Conservation (phyloP, 2,329 filamentous ascomycete species). For the Verticillium nubilum region DNA sequence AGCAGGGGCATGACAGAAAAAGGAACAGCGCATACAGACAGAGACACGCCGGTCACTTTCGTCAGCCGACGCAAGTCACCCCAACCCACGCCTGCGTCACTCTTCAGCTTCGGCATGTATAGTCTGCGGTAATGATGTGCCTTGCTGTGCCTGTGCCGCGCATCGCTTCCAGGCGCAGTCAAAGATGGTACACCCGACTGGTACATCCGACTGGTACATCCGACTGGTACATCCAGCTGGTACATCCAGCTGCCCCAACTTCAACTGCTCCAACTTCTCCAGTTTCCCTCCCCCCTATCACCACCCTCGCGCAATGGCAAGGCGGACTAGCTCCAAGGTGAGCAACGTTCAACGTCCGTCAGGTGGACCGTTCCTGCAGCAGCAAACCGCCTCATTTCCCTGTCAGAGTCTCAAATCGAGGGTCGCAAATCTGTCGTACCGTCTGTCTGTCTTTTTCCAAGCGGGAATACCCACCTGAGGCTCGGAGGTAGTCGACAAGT, state of each 20-base stretch:
- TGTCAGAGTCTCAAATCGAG: neutral
- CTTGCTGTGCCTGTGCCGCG: neutral
- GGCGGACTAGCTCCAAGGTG: neutral
- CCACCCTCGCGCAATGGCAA: neutral
- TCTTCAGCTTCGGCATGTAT: neutral
- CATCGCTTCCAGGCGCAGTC: neutral
- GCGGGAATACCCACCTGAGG: no score
- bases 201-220: no score
- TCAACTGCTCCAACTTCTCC: no score
- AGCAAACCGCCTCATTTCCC: neutral
- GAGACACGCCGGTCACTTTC: neutral
- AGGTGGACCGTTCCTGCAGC: neutral
- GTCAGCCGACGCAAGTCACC: neutral
- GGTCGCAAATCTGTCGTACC: no score
- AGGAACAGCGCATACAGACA: no score
- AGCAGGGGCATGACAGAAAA: no score
- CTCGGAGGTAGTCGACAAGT: no score
- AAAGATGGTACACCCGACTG: no score
- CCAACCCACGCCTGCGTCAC: neutral
- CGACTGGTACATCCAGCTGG: no score
- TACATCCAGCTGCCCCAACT: no score
- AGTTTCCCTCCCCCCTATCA: neutral
- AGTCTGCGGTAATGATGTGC: neutral
- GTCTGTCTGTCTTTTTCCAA: no score
- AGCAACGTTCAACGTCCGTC: neutral